Conservation (phyloP, 805 yeast species). For the Saccharomycopsis vini region DNA sequence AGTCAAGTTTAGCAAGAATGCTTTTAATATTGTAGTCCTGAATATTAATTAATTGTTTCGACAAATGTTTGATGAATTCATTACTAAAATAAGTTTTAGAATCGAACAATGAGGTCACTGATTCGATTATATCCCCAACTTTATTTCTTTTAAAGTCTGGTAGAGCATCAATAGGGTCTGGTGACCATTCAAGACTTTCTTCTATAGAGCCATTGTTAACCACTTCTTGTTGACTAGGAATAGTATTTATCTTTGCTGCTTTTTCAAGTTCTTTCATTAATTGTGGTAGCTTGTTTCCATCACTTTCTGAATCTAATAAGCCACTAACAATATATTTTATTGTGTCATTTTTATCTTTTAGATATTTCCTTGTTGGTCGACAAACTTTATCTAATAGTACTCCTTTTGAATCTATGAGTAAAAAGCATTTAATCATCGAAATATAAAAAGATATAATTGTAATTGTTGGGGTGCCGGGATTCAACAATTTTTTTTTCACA, state of each 20-base stretch:
- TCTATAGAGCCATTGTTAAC: conserved; percentile 17
- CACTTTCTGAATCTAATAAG: conserved; percentile 36
- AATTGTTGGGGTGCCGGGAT: conserved; percentile 73
- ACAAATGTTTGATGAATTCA: conserved; percentile 55
- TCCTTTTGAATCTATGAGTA: conserved; percentile 79
- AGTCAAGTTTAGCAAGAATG: conserved; percentile 35
- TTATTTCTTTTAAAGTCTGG: conserved; percentile 60
- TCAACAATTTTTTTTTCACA: conserved; percentile 45
- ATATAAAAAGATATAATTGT: conserved; percentile 64
- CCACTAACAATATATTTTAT: conserved; percentile 64
- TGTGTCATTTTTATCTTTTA: conserved; percentile 68
- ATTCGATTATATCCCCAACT: conserved; percentile 60
- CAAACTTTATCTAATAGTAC: conserved; percentile 72
- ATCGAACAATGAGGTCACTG: conserved; percentile 64
- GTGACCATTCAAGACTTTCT: conserved; percentile 49
- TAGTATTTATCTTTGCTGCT: conserved; percentile 16
- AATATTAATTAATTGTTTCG: conserved; percentile 40
- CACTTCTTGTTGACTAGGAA: background rate
- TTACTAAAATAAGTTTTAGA: conserved; percentile 55
- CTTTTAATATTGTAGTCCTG: conserved; percentile 32
- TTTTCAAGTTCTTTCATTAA: conserved; percentile 44
- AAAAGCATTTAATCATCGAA: conserved; percentile 60
- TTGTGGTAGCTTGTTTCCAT: conserved; percentile 38
- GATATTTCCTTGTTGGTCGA: conserved; percentile 62
- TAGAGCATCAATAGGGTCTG: conserved; percentile 87